Base-by-base conservation (phyloP, 2,329 filamentous ascomycete species). In the Monilinia vaccinii-corymbosi region DNA sequence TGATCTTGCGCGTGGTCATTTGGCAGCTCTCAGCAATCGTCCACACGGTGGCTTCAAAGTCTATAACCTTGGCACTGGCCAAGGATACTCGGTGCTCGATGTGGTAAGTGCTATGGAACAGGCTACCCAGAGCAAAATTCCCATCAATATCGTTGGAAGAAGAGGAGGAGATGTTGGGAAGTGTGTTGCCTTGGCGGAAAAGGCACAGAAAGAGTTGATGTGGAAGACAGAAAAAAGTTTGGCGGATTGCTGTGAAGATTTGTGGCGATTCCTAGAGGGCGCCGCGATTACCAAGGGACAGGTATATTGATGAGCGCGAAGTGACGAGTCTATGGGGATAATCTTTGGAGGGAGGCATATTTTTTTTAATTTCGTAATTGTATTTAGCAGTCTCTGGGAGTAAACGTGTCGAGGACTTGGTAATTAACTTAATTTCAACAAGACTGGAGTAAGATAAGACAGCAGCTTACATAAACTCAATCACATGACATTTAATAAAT, bases 1-100 rank as follows among this genome's bases (percentile, higher is more conserved):
- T 18, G 85, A 87, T 70, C 77, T 88, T 48, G 84, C 84, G 7
- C 76, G 80, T 46, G 84, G 82, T 5, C 85, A 88, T 71, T 78
- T 86, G 42, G 82, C 84, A 8, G 85, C 85, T 1, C 74, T 73
- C 60, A 76, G 60, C 60, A 73, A 73, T n/a, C 60, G 65, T 9
- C 45, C 62, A 45, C 61, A 60, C n/a, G 56, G 46, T 69, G 74
- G 69, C 0, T 78, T 76, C 66, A 73, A 75, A 38, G 73, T 75
- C 4, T 79, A 75, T 65, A 79, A 78, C 62, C 69, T 79, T 6
- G 77, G 77, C 4, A 76, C 74, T 8, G 77, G 77, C n/a, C 74
- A 69, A 36, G 77, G 76, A 5, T 74, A 75, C 10, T 77, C 76
- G 0, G 77, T 79, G 2, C 68, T 73, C 16, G 76, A 79, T 58